Evolutionary conservation across 768 basidiomycete species (phyloP), one percentile per base, ranked within the genome.

Genomic region (Butyriboletus loyo): DNA sequence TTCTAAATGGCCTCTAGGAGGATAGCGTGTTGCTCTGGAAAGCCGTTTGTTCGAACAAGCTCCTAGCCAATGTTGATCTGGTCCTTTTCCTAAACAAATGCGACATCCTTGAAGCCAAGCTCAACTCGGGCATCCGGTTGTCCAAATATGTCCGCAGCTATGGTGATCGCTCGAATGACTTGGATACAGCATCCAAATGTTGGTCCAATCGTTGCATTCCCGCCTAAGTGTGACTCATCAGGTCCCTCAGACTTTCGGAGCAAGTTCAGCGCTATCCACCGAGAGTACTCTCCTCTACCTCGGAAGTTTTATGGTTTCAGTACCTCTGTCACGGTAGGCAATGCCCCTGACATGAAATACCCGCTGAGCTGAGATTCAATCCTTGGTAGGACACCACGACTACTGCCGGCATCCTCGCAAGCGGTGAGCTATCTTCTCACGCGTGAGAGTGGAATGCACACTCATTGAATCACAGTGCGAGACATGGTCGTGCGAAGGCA

Each of bases 11-110:
- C 27, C 10, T 14, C 44, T 21, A 89, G 87, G 84, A 88, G 65
- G 89, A 92, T 60, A 87, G 86, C 6, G 82, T 89, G 48, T 74
- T 84, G 40, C 73, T 92, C 10, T 92, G 89, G 89, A 84, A 81
- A 49, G 76, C 79, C 15, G 79, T 92, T 19, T 86, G 85, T 56
- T 78, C 80, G 27, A 89, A 89, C 71, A 81, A 77, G 60, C 78
- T 91, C 24, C 76, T 92, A 5, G 81, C 80, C 39, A 74, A 79
- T 40, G 87, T 89, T 28, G 85, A 87, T 57, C 73, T 90, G 31
- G 85, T 91, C 54, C 75, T 91, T 41, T 92, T 91, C 73, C 73
- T 92, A 47, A 92, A 91, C 72, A 92, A 92, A 66, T 85, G 85
- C 53, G 88, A 90, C 61, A 86, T 90, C 53, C 70, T 91, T 49